These are phyloP conservation scores for Brassica cretica DNA, from an alignment of 345 rosid species.

Conservation along the genomic window DNA sequence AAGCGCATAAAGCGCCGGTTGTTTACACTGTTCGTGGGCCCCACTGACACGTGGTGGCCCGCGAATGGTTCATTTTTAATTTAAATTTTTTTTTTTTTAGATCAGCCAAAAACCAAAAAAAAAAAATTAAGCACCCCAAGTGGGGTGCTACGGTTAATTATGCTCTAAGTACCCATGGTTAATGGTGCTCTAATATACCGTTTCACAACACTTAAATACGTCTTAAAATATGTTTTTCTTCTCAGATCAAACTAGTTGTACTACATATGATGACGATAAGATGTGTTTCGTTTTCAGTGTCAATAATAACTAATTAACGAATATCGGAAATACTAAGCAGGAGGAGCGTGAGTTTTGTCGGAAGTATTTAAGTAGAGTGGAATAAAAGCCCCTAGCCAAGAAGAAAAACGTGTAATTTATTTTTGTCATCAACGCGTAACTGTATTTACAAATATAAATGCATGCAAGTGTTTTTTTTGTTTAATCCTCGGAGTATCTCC, in stretches of 20 bases:
- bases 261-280: background rate
- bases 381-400: conserved; percentile 10
- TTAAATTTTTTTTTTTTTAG: too few relatives aligned
- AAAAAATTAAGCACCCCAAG: too few relatives aligned
- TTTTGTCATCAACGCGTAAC: conserved; percentile 2
- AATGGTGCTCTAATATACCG: too few relatives aligned
- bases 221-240: background rate
- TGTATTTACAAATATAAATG: conserved; percentile 2
- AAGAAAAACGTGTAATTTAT: conserved; percentile 3
- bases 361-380: conserved; percentile 3
- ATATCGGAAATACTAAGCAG: conserved; percentile 8
- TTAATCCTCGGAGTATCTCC: too few relatives aligned
- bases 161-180: too few relatives aligned
- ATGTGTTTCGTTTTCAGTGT: conserved; percentile 40
- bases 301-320: conserved; percentile 7
- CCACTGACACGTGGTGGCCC: too few relatives aligned
- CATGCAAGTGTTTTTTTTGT: background rate
- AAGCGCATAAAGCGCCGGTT: too few relatives aligned
- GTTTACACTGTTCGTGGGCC: too few relatives aligned
- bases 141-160: too few relatives aligned
- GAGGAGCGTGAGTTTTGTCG: conserved; percentile 33
- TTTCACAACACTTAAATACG: background rate
- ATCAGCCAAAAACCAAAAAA: too few relatives aligned
- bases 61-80: too few relatives aligned
- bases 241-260: background rate